These are phyloP conservation scores for Fusarium sp. DNA, from an alignment of 2,329 filamentous ascomycete species.

Conservation along the genomic window DNA sequence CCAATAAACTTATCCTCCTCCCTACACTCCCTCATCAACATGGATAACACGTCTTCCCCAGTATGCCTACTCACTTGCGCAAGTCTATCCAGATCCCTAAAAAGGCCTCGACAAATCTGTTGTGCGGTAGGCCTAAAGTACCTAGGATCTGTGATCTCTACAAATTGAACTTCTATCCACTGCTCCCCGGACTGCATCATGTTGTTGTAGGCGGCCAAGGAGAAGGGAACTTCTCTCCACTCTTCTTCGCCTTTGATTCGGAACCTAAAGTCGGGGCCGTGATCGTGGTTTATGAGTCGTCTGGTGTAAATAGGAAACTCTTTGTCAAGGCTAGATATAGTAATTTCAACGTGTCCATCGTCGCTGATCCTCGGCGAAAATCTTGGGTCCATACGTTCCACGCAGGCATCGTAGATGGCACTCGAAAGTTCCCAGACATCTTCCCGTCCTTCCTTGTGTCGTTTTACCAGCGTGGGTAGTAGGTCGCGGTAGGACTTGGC, in stretches of 20 bases:
- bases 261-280: not conserved
- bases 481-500: not conserved
- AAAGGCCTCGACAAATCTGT: not conserved
- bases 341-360: not conserved
- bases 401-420: not conserved
- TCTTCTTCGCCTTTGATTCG: not conserved
- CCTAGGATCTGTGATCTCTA: not conserved
- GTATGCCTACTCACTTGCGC: not conserved
- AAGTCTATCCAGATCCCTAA: not conserved
- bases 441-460: not conserved
- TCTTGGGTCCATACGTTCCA: not conserved
- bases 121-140: not conserved
- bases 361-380: not conserved
- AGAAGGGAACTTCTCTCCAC: not conserved
- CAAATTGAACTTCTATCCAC: not conserved
- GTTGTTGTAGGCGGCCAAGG: not conserved
- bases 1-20: not conserved
- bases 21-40: not conserved
- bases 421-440: not conserved
- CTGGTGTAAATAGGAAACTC: not conserved
- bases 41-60: not conserved
- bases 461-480: not conserved
- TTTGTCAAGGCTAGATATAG: not conserved
- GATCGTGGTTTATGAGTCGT: not conserved
- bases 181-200: not conserved